Conservation (phyloP, 2,329 filamentous ascomycete species). For the Cytospora mali region DNA sequence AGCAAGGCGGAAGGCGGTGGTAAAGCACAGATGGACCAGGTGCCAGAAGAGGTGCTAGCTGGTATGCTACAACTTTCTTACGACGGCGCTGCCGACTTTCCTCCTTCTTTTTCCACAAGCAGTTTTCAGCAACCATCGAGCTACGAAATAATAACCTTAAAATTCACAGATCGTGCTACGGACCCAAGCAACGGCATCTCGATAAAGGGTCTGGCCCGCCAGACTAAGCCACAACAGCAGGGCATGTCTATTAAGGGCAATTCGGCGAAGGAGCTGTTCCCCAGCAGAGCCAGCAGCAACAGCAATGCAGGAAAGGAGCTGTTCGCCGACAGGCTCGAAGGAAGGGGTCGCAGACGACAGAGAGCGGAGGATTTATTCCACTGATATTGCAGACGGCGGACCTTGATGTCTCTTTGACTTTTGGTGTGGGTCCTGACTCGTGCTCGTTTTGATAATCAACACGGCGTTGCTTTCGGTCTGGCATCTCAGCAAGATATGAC, state of each 20-base stretch:
- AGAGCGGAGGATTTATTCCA: constrained; percentile 74
- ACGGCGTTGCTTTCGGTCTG: not conserved
- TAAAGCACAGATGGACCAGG: constrained; percentile 40
- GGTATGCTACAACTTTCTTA: constrained; percentile 35
- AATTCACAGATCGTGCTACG: constrained; percentile 17
- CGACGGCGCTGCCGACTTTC: constrained; percentile 24
- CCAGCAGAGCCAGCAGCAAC: constrained; percentile 53
- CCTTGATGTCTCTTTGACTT: not conserved
- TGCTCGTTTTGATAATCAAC: not conserved
- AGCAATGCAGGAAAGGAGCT: constrained; percentile 70
- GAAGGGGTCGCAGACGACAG: constrained; percentile 61
- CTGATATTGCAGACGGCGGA: constrained; percentile 41
- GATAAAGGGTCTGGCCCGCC: constrained; percentile 61
- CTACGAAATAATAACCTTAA: constrained; percentile 19
- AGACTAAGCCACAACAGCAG: constrained; percentile 46
- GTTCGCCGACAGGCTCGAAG: constrained; percentile 63
- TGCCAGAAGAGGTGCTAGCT: constrained; percentile 40
- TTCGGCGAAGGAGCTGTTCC: constrained; percentile 70
- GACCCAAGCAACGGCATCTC: constrained; percentile 21
- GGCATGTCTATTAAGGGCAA: constrained; percentile 70
- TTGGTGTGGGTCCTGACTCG: not conserved
- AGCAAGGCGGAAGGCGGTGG: constrained; percentile 38
- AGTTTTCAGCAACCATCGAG: not conserved
- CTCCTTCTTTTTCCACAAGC: not conserved
- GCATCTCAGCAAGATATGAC: not conserved